Conservation (phyloP, 2,329 filamentous ascomycete genomes). For the Epichloe bromicola region DNA sequence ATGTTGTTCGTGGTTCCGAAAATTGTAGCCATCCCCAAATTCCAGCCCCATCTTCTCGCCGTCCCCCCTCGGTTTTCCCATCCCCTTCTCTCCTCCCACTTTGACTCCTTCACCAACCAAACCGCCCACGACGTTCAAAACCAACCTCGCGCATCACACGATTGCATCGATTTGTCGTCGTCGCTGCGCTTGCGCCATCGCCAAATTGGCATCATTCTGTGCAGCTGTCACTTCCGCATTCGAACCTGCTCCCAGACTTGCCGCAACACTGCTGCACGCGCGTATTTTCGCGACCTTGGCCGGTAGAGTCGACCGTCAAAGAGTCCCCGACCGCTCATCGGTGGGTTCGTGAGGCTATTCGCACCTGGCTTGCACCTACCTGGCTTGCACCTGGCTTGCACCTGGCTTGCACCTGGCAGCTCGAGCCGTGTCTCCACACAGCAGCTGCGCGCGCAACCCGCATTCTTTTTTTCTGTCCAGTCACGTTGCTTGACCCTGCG, state of each 20-base stretch:
- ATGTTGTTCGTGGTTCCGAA: slow-evolving; percentile 8
- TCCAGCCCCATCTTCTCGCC: slow-evolving; percentile 9
- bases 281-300: slow-evolving; percentile 8
- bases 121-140: slow-evolving; percentile 21
- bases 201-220: slow-evolving; percentile 23
- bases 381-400: slow-evolving; percentile 6
- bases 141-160: slow-evolving; percentile 12
- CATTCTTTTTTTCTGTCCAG: slow-evolving; percentile 8
- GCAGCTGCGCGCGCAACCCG: slow-evolving; percentile 7
- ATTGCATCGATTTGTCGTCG: slow-evolving; percentile 29
- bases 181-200: slow-evolving; percentile 21
- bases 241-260: slow-evolving; percentile 13
- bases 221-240: slow-evolving; percentile 17
- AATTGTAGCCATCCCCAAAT: slow-evolving; percentile 16
- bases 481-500: slow-evolving; percentile 11
- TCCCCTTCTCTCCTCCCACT: slow-evolving; percentile 13
- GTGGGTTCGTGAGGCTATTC: slow-evolving; percentile 28
- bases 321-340: slow-evolving; percentile 10
- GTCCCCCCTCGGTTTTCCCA: slow-evolving; percentile 11
- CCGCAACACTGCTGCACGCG: slow-evolving; percentile 11
- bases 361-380: slow-evolving; percentile 14
- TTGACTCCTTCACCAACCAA: slow-evolving; percentile 20
- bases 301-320: slow-evolving; percentile 6
- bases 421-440: slow-evolving; percentile 6
- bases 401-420: slow-evolving; percentile 4